These are phyloP conservation scores for Mucuna pruriens DNA, from an alignment of 306 rosid species.

Conservation along the genomic window DNA sequence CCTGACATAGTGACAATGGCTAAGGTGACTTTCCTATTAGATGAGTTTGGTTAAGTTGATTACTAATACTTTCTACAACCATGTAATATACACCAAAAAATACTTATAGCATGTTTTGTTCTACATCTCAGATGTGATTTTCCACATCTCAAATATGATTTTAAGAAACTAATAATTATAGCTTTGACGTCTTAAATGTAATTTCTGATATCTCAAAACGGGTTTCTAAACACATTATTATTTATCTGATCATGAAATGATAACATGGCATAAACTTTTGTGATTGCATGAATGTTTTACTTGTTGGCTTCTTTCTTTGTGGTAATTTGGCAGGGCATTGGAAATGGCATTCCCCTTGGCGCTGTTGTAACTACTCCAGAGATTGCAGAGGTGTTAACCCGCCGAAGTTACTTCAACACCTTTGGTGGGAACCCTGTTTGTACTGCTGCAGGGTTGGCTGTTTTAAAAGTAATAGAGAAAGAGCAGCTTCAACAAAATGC, in stretches of 20 bases:
- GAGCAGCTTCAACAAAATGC: slow-evolving; percentile 85
- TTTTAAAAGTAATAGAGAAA: slow-evolving; percentile 75
- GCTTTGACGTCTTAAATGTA: too few species aligned
- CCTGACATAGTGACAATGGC: slow-evolving; percentile 96
- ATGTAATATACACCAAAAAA: background rate
- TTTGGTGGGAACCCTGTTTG: slow-evolving; percentile 89
- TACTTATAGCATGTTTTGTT: too few species aligned
- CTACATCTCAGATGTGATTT: too few species aligned
- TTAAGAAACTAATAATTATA: too few species aligned
- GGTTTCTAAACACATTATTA: too few species aligned
- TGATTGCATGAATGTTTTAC: background rate
- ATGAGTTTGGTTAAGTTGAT: background rate
- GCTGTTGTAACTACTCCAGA: slow-evolving; percentile 92
- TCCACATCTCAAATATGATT: too few species aligned
- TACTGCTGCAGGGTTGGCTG: slow-evolving; percentile 88
- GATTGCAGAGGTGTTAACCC: slow-evolving; percentile 77
- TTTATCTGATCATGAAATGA: background rate
- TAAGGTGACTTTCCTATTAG: slow-evolving; percentile 51
- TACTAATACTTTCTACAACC: background rate
- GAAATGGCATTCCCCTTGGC: slow-evolving; percentile 92
- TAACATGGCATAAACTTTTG: background rate
- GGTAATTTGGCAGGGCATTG: slow-evolving; percentile 62
- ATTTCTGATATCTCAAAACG: too few species aligned
- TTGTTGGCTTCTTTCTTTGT: background rate
- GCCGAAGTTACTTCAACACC: slow-evolving; percentile 79